phyloP scores from a whole-genome alignment of 176 grass and related monocot genomes.

The Musa beccarii region DNA sequence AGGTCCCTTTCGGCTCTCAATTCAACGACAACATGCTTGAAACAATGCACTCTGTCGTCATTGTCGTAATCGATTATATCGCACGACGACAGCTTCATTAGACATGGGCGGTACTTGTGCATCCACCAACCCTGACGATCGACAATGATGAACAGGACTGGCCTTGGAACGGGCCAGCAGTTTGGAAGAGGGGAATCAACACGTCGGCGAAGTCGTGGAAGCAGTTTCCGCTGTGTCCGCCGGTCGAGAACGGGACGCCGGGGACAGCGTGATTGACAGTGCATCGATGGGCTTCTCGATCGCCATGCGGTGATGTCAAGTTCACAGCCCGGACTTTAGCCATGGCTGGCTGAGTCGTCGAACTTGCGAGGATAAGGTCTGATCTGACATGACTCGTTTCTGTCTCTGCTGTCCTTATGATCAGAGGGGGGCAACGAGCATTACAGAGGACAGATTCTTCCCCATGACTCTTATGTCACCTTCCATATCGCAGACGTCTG shows the following conservation, averaged over 20 bases:
- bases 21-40: conserved; percentile 47
- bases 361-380: conserved; percentile 75
- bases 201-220: conserved; percentile 74
- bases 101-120: conserved; percentile 36
- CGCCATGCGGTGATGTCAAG: conserved; percentile 3
- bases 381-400: conserved; percentile 50
- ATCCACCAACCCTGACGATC: conserved; percentile 52
- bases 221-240: conserved; percentile 49
- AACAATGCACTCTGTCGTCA: conserved; percentile 54
- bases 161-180: conserved; percentile 47
- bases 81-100: conserved; percentile 47
- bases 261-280: conserved; percentile 38
- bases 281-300: conserved; percentile 33
- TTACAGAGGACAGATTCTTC: conserved; percentile 23
- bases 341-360: conserved; percentile 48
- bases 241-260: conserved; percentile 41
- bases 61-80: conserved; percentile 50
- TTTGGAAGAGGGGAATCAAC: conserved; percentile 65
- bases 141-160: conserved; percentile 47
- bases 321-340: conserved; percentile 43
- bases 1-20: conserved; percentile 54
- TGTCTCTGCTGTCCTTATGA: conserved; percentile 9
- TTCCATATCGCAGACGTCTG: conserved; percentile 49
- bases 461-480: conserved; percentile 52
- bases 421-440: not conserved